Evolutionary conservation across 1,139 yeast genomes (phyloP).

Genomic region (Lodderomyces jiufengensis): DNA sequence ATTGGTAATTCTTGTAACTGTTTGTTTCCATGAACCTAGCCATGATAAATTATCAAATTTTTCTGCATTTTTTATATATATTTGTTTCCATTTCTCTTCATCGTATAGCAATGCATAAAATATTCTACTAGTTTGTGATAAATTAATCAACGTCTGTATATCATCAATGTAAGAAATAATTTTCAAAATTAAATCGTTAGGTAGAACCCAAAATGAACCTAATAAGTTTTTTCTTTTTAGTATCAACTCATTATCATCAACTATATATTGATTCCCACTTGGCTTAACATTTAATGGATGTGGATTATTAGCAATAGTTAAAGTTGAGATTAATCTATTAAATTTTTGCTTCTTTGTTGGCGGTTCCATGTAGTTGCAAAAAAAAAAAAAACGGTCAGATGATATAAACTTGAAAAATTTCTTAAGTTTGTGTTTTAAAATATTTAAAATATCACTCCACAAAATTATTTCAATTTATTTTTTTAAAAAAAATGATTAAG

Average conservation of each 20-base stretch:
- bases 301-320: conserved; percentile 20
- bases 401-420: too few species aligned
- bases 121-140: conserved; percentile 61
- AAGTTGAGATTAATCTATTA: conserved; percentile 22
- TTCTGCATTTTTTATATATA: conserved; percentile 37
- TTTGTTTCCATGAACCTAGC: conserved; percentile 78
- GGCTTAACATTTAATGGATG: conserved; percentile 81
- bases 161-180: conserved; percentile 44
- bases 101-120: conserved; percentile 68
- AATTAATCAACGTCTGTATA: conserved; percentile 40
- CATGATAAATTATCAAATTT: conserved; percentile 33
- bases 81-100: conserved; percentile 75
- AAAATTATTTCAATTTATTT: too few species aligned
- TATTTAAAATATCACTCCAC: too few species aligned
- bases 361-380: neutral
- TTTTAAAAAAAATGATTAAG: too few species aligned
- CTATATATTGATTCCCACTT: conserved; percentile 53
- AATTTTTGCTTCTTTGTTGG: conserved; percentile 8
- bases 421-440: too few species aligned
- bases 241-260: conserved; percentile 16
- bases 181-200: conserved; percentile 57
- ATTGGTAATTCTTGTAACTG: conserved; percentile 43
- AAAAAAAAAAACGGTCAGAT: too few species aligned
- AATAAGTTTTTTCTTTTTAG: conserved; percentile 32
- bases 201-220: conserved; percentile 51